Evolutionary conservation across 768 basidiomycete species (phyloP), one percentile per base, ranked within the genome.

Genomic region (Suillus subaureus): DNA sequence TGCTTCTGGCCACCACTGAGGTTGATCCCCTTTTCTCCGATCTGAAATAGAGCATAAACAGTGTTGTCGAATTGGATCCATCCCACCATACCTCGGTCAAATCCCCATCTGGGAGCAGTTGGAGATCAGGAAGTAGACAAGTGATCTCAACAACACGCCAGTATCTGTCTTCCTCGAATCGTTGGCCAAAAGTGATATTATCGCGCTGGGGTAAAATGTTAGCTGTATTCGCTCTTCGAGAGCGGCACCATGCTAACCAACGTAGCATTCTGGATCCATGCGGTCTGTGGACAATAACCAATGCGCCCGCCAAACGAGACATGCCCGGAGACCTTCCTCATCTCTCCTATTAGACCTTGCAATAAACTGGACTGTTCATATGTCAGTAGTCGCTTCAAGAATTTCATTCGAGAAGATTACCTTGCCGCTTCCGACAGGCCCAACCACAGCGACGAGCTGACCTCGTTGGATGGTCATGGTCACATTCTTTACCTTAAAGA

Each of bases 221-320:
- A 47, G 43, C 16, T 54, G 15, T 47, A 33, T 7, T 23, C 39
- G 45, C 21, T 26, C 5, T 31, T 35, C 13, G 28, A 56, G 9
- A 26, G 21, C 26, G 6, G 23, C 8, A 39, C 33, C 16, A 18
- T 54, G 39, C 26, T 28, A 64, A 88, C 88, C 72, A 89, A 69
- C 6, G 85, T 81, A 0, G 85, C 84, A 71, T 91, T 91, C 73
- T 90, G 89, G 56, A 93, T 91, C 90, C 90, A 93, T 0, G 90
- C 88, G 1, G 84, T 85, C 75, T 93, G 91, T 15, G 89, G 82
- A 70, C 88, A 90, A 71, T 91, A 93, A 9, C 84, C 88, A 13
- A 91, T 81, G n/a, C 79, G 76, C 0, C 90, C 90, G 11, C 90
- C 87, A 68, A 91, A 87, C 0, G 79, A 76, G 42, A 89, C 83